These are phyloP conservation scores for Xylariaceae sp. DNA, from an alignment of 2,329 filamentous ascomycete genomes.

Conservation along the genomic window DNA sequence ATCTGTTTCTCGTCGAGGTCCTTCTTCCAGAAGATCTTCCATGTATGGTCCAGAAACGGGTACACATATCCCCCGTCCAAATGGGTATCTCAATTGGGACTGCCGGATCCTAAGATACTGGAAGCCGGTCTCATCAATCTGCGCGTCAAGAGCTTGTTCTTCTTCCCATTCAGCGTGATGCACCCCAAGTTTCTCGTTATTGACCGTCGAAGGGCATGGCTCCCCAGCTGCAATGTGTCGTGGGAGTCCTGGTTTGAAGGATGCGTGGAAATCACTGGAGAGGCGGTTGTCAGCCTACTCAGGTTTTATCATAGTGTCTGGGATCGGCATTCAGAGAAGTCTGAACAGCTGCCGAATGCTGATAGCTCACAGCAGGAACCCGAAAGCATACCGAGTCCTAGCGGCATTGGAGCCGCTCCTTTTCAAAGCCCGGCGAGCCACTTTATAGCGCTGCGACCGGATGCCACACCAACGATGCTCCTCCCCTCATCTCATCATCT, in stretches of 20 bases:
- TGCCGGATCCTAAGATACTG: conserved; percentile 51
- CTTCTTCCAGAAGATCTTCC: conserved; percentile 67
- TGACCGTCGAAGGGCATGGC: conserved; percentile 58
- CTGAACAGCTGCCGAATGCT: neutral
- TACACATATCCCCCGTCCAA: conserved; percentile 52
- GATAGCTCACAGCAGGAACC: neutral
- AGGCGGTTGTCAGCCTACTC: conserved; percentile 55
- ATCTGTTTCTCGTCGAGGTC: conserved; percentile 74
- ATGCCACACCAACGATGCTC: conserved; percentile 51
- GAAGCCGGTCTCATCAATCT: conserved; percentile 59
- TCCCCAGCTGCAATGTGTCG: conserved; percentile 79
- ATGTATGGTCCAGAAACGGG: conserved; percentile 58
- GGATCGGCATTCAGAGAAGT: conserved; percentile 38
- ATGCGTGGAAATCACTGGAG: conserved; percentile 60
- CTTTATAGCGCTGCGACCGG: conserved; percentile 14
- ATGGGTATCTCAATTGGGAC: conserved; percentile 58
- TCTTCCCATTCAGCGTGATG: conserved; percentile 78
- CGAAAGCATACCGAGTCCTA: conserved; percentile 1
- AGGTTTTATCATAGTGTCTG: conserved; percentile 66
- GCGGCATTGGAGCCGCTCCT: conserved; percentile 15
- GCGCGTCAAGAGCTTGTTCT: conserved; percentile 70
- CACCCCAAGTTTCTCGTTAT: conserved; percentile 78
- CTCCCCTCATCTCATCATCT: conserved; percentile 69
- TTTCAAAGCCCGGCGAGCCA: conserved; percentile 23
- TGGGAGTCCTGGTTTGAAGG: conserved; percentile 88